Percentiles rank a stretch among this genome's conserved stretches.
Evolutionary conservation across 164 flowering plant species (phyloP).

Genomic region (Vitis amurensis): DNA sequence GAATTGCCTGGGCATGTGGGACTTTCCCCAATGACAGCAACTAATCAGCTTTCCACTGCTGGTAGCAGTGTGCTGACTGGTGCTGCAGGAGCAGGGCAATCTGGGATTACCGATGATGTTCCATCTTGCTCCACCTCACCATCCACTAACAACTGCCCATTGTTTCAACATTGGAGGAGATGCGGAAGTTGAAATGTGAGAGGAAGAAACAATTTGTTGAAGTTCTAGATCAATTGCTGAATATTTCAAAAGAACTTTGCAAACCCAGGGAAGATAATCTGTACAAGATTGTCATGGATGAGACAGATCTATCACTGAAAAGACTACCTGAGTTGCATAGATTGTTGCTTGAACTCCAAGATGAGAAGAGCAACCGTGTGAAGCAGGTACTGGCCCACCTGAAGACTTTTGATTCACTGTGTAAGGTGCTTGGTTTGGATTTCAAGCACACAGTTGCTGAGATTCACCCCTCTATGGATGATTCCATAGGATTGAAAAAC

Average conservation of each 20-base stretch:
- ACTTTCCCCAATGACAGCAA: slow-evolving; percentile 30
- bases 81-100: slow-evolving; percentile 51
- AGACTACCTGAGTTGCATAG: no score
- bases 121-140: slow-evolving; percentile 95
- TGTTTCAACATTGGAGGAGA: no score
- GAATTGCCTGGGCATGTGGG: slow-evolving; percentile 52
- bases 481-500: slow-evolving; percentile 38
- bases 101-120: slow-evolving; percentile 66
- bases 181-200: no score
- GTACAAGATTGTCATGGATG: no score
- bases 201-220: no score
- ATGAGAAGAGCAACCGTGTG: slow-evolving; percentile 35
- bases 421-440: slow-evolving; percentile 74
- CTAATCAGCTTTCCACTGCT: slow-evolving; percentile 46
- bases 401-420: slow-evolving; percentile 46
- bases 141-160: slow-evolving; percentile 63
- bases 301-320: no score
- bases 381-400: slow-evolving; percentile 51
- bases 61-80: slow-evolving; percentile 42
- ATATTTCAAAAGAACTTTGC: no score
- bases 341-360: no score
- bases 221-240: no score
- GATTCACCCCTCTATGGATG: slow-evolving; percentile 58
- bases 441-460: slow-evolving; percentile 45
- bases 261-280: no score